Evolutionary conservation across 2,329 filamentous ascomycete genomes (phyloP), one percentile per base, ranked within the genome.

Genomic region (Gaeumannomyces sp.): DNA sequence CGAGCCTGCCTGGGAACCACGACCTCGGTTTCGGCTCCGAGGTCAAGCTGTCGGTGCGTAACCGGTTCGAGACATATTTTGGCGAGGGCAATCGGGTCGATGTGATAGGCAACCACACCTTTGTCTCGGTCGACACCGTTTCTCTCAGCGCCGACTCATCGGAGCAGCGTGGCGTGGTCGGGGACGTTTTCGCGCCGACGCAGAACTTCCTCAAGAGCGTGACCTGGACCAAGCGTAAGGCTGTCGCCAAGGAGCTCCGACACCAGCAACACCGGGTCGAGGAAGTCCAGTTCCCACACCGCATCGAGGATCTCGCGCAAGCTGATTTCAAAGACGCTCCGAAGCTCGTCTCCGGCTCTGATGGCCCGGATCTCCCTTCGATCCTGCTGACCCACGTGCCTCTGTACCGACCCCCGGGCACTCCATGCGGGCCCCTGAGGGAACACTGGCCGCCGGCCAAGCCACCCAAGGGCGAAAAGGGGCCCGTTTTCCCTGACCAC

Each of bases 301-400:
- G 76, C 4, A 82, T 89, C 1, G 81, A 90, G 63, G 85, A 87
- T 61, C 73, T 84, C 33, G 75, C 80, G n/a, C 25, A 16, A 0
- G 79, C 80, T 19, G 76, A 81, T 66, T 78, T 76, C 64, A 73
- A 73, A 62, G 72, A 77, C 64, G 68, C 75, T 28, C 76, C 76
- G 33, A 77, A 73, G 6, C 71, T 78, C 58, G 78, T 82, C 35
- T 76, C 76, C 1, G 79, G 77, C 35, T 73, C 81, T 59, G 61
- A 59, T n/a, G 56, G 27, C 22, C 78, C 82, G 3, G 89, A 92
- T 50, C 86, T 98, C 62, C 95, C 95, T 14, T 93, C 94, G 0
- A 86, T 99, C 66, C 83, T 99, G 2, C 85, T 99, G 13, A 92
- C 91, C 0, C 95, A 99, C 72, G 92, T 98, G 0, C 95, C 95